Percentiles rank a stretch among this genome's conserved stretches.
These are phyloP conservation scores for Penicillium soppii DNA, from an alignment of 495 filamentous ascomycete genomes.

Conservation along the genomic window DNA sequence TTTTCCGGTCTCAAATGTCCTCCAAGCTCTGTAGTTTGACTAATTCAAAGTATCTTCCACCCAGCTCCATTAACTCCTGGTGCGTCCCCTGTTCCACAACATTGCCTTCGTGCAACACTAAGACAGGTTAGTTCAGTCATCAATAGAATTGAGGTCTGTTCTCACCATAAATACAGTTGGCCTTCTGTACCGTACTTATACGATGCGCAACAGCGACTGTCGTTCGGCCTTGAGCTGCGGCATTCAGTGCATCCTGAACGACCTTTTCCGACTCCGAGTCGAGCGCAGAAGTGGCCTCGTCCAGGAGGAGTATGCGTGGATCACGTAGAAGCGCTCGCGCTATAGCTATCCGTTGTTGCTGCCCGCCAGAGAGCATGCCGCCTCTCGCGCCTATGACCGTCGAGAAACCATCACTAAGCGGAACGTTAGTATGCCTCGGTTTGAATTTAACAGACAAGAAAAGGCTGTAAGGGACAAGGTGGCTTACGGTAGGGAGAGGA, in stretches of 20 bases:
- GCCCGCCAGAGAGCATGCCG: slow-evolving; percentile 71
- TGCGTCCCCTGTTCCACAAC: slow-evolving; percentile 72
- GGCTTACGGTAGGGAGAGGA: slow-evolving; percentile 57
- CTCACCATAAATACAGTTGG: slow-evolving; percentile 65
- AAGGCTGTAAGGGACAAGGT: slow-evolving; percentile 9
- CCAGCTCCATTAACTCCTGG: slow-evolving; percentile 57
- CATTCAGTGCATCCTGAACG: slow-evolving; percentile 72
- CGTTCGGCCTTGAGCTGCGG: slow-evolving; percentile 66
- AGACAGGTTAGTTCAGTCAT: neutral
- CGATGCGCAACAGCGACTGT: slow-evolving; percentile 75
- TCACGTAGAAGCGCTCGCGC: slow-evolving; percentile 68
- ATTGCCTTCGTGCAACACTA: slow-evolving; percentile 66
- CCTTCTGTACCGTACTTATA: slow-evolving; percentile 72
- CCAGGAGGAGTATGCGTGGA: slow-evolving; percentile 66
- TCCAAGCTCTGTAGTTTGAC: slow-evolving; percentile 60
- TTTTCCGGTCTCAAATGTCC: too few species aligned
- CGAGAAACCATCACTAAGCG: slow-evolving; percentile 56
- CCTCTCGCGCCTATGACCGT: slow-evolving; percentile 74
- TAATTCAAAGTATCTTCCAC: slow-evolving; percentile 68
- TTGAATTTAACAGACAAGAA: slow-evolving; percentile 18
- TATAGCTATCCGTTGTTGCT: slow-evolving; percentile 77
- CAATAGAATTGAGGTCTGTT: neutral
- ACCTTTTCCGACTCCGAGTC: slow-evolving; percentile 77
- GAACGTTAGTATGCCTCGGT: neutral
- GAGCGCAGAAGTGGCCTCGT: slow-evolving; percentile 76